Conservation (phyloP, 345 rosid species). For the Citrus trifoliata region DNA sequence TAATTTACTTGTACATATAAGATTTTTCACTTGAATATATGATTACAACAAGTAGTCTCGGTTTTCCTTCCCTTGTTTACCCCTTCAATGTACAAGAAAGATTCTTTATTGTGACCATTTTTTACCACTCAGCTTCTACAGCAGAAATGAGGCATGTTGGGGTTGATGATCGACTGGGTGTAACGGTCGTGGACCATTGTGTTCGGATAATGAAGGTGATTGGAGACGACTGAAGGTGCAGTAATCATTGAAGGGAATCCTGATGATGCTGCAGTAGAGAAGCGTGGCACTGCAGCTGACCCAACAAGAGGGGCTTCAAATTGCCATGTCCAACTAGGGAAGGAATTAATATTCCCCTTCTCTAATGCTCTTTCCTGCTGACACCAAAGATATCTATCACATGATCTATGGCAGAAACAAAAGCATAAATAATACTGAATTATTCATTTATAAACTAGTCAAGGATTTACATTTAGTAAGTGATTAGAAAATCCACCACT, state of each 20-base stretch:
- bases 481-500: constrained; percentile 22
- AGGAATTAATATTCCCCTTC: constrained; percentile 44
- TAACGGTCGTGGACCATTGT: constrained; percentile 12
- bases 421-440: not conserved
- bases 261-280: constrained; percentile 84
- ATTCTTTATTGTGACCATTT: not conserved
- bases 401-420: not conserved
- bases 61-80: not conserved
- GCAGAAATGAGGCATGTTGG: constrained; percentile 31
- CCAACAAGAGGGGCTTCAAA: constrained; percentile 33
- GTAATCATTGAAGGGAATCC: constrained; percentile 59
- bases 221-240: not conserved
- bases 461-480: not conserved
- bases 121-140: constrained; percentile 23
- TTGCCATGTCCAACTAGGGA: constrained; percentile 35
- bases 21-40: not conserved
- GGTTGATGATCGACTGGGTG: constrained; percentile 16
- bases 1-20: too few species aligned
- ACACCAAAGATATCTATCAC: not conserved
- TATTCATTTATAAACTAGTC: not conserved
- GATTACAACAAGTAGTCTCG: not conserved
- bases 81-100: not conserved
- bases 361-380: constrained; percentile 57
- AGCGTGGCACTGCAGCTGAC: constrained; percentile 33
- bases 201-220: constrained; percentile 20